These are phyloP conservation scores for Dictyostelium capitatum DNA, from an alignment of 78 protist species.

Conservation along the genomic window DNA sequence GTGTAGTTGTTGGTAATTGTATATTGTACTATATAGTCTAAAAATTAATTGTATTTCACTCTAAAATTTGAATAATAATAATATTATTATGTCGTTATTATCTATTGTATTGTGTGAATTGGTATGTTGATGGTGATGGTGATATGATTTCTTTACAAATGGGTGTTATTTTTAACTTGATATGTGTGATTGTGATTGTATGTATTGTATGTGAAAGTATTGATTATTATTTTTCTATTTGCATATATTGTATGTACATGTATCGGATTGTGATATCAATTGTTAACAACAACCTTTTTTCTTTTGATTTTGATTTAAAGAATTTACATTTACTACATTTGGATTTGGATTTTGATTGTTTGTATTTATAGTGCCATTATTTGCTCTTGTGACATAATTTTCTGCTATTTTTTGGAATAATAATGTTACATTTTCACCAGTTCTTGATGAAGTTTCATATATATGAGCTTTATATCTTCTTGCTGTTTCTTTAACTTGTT, in stretches of 20 bases:
- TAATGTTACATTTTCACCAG: constrained; percentile 42
- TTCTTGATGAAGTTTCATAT: constrained; percentile 64
- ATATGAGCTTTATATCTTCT: constrained; percentile 12
- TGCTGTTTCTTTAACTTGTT: constrained; percentile 27
- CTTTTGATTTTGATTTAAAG: not conserved
- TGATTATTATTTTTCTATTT: not conserved
- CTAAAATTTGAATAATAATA: too few relatives aligned
- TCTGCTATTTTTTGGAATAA: constrained; percentile 39
- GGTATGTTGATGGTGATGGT: too few relatives aligned
- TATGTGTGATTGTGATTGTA: not conserved
- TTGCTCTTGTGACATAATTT: constrained; percentile 25
- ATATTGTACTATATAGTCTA: too few relatives aligned
- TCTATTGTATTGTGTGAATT: too few relatives aligned
- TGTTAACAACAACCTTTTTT: constrained; percentile 10
- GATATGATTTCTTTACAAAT: too few relatives aligned
- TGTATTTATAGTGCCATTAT: constrained; percentile 2
- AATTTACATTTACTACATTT: not conserved
- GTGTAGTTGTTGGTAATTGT: too few relatives aligned
- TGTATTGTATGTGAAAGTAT: not conserved
- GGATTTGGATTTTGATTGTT: not conserved
- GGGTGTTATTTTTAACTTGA: not conserved
- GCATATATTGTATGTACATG: not conserved
- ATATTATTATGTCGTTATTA: too few relatives aligned
- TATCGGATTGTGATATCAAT: not conserved
- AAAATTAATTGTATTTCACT: too few relatives aligned